Conservation (phyloP, 345 rosid genomes). For the Gossypium bickii region DNA sequence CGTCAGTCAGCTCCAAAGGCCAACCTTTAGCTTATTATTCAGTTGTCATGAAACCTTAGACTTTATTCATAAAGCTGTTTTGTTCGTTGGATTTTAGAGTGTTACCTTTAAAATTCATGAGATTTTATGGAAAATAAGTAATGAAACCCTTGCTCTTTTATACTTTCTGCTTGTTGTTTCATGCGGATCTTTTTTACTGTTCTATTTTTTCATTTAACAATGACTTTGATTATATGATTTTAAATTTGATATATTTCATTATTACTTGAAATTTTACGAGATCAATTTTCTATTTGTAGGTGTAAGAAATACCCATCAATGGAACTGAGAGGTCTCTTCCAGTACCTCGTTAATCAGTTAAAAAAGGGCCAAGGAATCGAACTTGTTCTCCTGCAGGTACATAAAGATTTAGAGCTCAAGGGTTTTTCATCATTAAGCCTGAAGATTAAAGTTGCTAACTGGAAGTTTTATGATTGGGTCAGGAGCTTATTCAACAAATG, state of each 20-base stretch:
- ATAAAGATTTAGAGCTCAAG: conserved; percentile 17
- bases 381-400: conserved; percentile 93
- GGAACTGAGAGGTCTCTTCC: conserved; percentile 98
- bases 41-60: background rate
- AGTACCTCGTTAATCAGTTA: conserved; percentile 94
- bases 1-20: background rate
- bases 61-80: background rate
- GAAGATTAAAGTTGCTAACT: conserved; percentile 17
- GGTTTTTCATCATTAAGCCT: conserved; percentile 13
- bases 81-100: background rate
- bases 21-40: background rate
- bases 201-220: conserved; percentile 1
- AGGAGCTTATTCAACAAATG: conserved; percentile 99
- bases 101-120: background rate
- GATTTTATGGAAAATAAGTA: background rate
- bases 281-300: conserved; percentile 32
- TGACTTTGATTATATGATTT: background rate
- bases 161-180: background rate
- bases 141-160: background rate
- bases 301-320: conserved; percentile 98
- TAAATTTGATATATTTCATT: background rate
- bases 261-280: background rate
- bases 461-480: conserved; percentile 26
- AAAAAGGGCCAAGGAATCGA: conserved; percentile 96
- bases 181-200: background rate